Evolutionary conservation across 495 filamentous ascomycete genomes (phyloP).

Genomic region (Opeltia flavorubescens): DNA sequence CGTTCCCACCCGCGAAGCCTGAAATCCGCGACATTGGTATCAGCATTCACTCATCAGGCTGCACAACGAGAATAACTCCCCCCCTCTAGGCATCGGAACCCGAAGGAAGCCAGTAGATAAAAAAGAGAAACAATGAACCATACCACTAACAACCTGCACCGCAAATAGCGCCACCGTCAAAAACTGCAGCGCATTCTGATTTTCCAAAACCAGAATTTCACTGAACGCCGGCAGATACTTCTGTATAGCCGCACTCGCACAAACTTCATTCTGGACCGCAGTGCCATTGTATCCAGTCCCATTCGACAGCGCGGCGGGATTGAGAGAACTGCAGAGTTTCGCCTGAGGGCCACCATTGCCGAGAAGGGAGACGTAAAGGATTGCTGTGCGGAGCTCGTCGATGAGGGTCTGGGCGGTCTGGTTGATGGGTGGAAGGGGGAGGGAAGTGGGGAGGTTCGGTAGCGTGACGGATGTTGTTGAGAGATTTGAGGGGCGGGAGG

Average conservation of each 20-base stretch:
- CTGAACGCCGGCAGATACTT: not conserved
- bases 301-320: constrained; percentile 4
- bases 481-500: not conserved
- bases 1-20: constrained; percentile 5
- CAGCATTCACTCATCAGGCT: not conserved
- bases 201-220: not conserved
- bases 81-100: no score
- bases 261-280: constrained; percentile 8
- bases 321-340: constrained; percentile 11
- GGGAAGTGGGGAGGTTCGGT: not conserved
- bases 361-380: constrained; percentile 9
- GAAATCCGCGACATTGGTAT: not conserved
- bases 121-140: not conserved
- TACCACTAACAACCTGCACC: constrained; percentile 4
- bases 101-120: no score
- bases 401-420: constrained; percentile 4
- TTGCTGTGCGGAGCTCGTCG: constrained; percentile 5
- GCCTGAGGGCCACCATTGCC: constrained; percentile 4
- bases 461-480: not conserved
- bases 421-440: not conserved
- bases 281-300: constrained; percentile 9
- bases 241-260: constrained; percentile 1
- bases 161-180: constrained; percentile 8
- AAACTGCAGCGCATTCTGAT: constrained; percentile 4
- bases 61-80: no score